phyloP scores from a whole-genome alignment of 1,284 basidiomycete genomes.

The Cystobasidium pallidum region DNA sequence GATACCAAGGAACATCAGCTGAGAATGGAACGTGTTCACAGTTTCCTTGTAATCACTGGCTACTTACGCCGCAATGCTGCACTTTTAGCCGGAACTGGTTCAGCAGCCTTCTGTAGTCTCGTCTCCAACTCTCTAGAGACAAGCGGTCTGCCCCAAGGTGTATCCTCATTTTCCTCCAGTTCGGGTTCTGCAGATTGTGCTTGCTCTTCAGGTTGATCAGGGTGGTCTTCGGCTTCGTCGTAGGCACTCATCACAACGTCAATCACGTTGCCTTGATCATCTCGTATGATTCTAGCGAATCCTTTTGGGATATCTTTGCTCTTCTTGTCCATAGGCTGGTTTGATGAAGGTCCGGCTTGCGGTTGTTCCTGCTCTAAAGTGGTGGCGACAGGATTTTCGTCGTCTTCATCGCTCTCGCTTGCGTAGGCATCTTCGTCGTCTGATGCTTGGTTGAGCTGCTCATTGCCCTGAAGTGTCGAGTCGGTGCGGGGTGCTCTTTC shows the following conservation, averaged over 20 bases:
- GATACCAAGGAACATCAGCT: background rate
- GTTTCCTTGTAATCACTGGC: no score
- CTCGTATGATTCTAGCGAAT: constrained; percentile 81
- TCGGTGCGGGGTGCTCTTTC: constrained; percentile 57
- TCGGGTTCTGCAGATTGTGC: constrained; percentile 46
- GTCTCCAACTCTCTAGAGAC: constrained; percentile 13
- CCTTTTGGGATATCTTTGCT: constrained; percentile 64
- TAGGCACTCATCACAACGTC: constrained; percentile 71
- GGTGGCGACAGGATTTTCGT: constrained; percentile 37
- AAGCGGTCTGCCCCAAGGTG: constrained; percentile 43
- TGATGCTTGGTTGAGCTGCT: constrained; percentile 9
- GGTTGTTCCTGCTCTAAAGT: constrained; percentile 24
- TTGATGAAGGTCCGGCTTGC: constrained; percentile 46
- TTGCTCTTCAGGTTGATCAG: constrained; percentile 51
- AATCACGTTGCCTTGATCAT: constrained; percentile 77
- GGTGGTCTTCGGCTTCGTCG: constrained; percentile 46
- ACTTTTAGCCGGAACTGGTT: constrained; percentile 33
- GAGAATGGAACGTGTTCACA: no score
- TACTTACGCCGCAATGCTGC: constrained; percentile 29
- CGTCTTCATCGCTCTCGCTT: constrained; percentile 28
- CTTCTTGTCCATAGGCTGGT: constrained; percentile 37
- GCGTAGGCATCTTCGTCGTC: constrained; percentile 52
- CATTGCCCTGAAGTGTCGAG: constrained; percentile 32
- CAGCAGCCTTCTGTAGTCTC: constrained; percentile 2
- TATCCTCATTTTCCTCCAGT: constrained; percentile 37